Base-by-base conservation (phyloP, 139 green algal species). In the Medakamo hakoo region DNA sequence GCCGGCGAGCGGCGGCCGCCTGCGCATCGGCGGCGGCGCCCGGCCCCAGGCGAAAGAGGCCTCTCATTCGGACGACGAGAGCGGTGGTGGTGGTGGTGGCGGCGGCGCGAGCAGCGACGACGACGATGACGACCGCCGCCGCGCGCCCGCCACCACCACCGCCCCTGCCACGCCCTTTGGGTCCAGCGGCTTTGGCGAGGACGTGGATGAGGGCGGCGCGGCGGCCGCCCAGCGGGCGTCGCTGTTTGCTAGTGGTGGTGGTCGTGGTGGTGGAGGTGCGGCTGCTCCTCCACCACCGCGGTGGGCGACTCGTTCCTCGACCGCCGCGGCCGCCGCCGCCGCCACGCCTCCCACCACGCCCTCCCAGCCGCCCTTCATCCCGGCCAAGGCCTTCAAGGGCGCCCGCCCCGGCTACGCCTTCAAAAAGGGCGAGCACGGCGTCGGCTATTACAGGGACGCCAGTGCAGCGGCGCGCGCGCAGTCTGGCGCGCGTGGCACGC, bases 381-480 rank as follows among this genome's bases (percentile, higher is more conserved):
- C 61, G 4, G 59, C 63, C 21, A 76, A 75, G 63, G 65, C 26
- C 3, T 89, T 86, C 59, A 32, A 52, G 9, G 84, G 84, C 2
- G 32, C 67, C 1, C 63, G 64, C 49, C 26, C 40, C 0, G 82
- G 81, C 2, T 87, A 79, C n/a, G 72, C 70, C 1, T 92, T 86
- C 66, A 75, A 78, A 23, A 75, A 69, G 31, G 84, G 80, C 3
- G 58, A 63, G 0, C 57, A 80, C 57, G 84, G 84, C 0, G 2
- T 88, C 29, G 84, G 84, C 2, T 92, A 89, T 62, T 89, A 92
- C 64, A 16, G 57, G 1, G 80, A 86, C 26, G 31, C 26, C 0
- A 28, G 28, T 1, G 52, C 55, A 40, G 30, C 49, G 18, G 60
- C 29, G 30, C 30, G 26, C 25, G 63, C 57, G 28, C 24, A 67